Evolutionary conservation across 352 stramenopile genomes (phyloP).

Genomic region (Globisporangium abappressorium): DNA sequence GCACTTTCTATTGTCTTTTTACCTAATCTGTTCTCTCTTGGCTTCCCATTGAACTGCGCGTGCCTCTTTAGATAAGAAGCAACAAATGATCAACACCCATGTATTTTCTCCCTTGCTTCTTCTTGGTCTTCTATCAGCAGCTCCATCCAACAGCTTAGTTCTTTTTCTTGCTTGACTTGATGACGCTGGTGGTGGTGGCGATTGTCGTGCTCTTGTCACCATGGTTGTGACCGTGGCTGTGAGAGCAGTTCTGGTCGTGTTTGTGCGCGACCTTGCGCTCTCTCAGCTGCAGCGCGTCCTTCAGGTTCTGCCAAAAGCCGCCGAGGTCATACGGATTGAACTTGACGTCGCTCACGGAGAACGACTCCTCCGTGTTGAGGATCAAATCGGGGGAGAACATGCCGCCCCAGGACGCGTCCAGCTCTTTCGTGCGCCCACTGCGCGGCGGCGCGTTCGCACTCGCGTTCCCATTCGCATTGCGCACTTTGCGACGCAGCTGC

Average conservation of each 20-base stretch:
- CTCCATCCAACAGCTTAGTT: slow-evolving; percentile 16
- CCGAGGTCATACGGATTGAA: slow-evolving; percentile 75
- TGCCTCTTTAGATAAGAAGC: slow-evolving; percentile 12
- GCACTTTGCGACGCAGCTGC: slow-evolving; percentile 31
- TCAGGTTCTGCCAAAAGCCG: slow-evolving; percentile 53
- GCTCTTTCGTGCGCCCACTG: slow-evolving; percentile 42
- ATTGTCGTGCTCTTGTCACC: neutral
- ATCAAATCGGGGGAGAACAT: slow-evolving; percentile 68
- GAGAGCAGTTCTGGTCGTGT: neutral
- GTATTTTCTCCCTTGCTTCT: neutral
- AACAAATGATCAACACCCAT: slow-evolving; percentile 9
- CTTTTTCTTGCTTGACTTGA: slow-evolving; percentile 28
- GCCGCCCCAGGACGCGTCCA: slow-evolving; percentile 76
- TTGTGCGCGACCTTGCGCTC: neutral
- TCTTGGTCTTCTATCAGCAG: neutral
- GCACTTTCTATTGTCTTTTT: neutral
- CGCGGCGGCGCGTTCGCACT: slow-evolving; percentile 13
- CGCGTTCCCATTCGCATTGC: slow-evolving; percentile 13
- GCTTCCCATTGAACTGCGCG: slow-evolving; percentile 6
- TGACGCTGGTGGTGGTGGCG: neutral
- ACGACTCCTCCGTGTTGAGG: slow-evolving; percentile 68
- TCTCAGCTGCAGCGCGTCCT: slow-evolving; percentile 51
- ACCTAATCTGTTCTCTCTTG: neutral
- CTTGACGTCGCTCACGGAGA: slow-evolving; percentile 68
- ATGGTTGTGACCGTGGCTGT: slow-evolving; percentile 6